A percentile compares a stretch with the other conserved stretches of the same genome.
These are phyloP conservation scores for Eragrostis tef DNA, from an alignment of 202 grass and related monocot genomes.

Conservation along the genomic window DNA sequence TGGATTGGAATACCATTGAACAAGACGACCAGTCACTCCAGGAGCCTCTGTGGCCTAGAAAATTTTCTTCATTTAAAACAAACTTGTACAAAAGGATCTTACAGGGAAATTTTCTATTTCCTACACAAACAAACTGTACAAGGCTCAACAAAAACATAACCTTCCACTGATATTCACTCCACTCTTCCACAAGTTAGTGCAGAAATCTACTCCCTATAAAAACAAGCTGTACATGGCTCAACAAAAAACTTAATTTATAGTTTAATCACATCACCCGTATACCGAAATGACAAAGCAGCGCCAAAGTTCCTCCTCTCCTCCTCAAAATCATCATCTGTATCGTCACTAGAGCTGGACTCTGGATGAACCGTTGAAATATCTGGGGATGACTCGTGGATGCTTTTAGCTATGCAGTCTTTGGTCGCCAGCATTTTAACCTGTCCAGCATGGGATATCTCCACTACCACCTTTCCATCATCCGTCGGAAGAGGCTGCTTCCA, in stretches of 20 bases:
- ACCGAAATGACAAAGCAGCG: slow-evolving; percentile 65
- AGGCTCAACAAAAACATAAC: slow-evolving; percentile 5
- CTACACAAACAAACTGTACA: slow-evolving; percentile 39
- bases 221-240: slow-evolving; percentile 47
- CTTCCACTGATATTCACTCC: slow-evolving; percentile 36
- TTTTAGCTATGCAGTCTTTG: slow-evolving; percentile 65
- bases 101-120: slow-evolving; percentile 22
- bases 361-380: slow-evolving; percentile 37
- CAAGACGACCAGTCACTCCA: slow-evolving; percentile 3
- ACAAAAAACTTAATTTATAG: slow-evolving; percentile 16
- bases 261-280: slow-evolving; percentile 43
- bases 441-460: slow-evolving; percentile 83
- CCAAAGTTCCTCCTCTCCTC: slow-evolving; percentile 73
- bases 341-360: slow-evolving; percentile 51
- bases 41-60: not conserved
- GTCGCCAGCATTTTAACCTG: slow-evolving; percentile 86
- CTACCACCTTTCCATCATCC: slow-evolving; percentile 71
- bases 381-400: slow-evolving; percentile 45
- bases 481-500: slow-evolving; percentile 89
- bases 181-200: slow-evolving; percentile 25
- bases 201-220: slow-evolving; percentile 47
- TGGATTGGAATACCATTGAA: slow-evolving; percentile 4
- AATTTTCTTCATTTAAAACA: slow-evolving; percentile 6
- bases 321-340: slow-evolving; percentile 45
- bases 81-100: slow-evolving; percentile 45